Percentiles rank a stretch among this genome's conserved stretches.
Evolutionary conservation across 768 basidiomycete genomes (phyloP).

Genomic region (Mycena chlorophos): DNA sequence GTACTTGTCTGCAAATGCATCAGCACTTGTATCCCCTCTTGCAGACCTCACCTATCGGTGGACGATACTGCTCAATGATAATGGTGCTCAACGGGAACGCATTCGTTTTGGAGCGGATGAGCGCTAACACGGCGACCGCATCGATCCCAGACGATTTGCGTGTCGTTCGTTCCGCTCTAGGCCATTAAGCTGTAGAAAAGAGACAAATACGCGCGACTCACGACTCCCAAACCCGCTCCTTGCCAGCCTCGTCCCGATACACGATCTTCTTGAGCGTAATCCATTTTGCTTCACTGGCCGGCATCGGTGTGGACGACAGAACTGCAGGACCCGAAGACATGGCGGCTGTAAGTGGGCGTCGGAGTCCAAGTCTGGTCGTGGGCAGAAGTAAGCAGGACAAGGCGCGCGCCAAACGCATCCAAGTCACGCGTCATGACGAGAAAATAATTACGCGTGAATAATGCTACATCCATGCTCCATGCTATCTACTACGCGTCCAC

Average conservation of each 20-base stretch:
- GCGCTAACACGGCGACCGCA: slow-evolving; percentile 82
- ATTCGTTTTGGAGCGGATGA: slow-evolving; percentile 72
- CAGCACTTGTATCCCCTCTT: background rate
- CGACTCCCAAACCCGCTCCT: slow-evolving; percentile 83
- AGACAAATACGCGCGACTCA: background rate
- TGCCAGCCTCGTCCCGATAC: slow-evolving; percentile 78
- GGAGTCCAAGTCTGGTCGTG: background rate
- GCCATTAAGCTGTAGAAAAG: background rate
- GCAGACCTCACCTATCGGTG: slow-evolving; percentile 78
- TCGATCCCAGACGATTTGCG: slow-evolving; percentile 77
- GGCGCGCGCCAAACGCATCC: background rate
- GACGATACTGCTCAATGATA: slow-evolving; percentile 90
- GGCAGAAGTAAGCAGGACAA: background rate
- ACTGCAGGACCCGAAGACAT: slow-evolving; percentile 31
- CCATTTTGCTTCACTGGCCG: slow-evolving; percentile 74
- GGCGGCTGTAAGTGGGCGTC: background rate
- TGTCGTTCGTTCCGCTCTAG: slow-evolving; percentile 74
- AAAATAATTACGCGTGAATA: background rate
- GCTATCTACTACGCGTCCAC: background rate
- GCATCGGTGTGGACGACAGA: slow-evolving; percentile 51
- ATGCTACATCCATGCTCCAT: background rate
- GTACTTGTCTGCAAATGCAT: background rate
- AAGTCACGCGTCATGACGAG: background rate
- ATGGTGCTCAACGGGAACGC: slow-evolving; percentile 77
- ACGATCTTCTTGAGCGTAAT: slow-evolving; percentile 79